Evolutionary conservation across 768 basidiomycete species (phyloP), one percentile per base, ranked within the genome.

Genomic region (Calocybe cyanea): DNA sequence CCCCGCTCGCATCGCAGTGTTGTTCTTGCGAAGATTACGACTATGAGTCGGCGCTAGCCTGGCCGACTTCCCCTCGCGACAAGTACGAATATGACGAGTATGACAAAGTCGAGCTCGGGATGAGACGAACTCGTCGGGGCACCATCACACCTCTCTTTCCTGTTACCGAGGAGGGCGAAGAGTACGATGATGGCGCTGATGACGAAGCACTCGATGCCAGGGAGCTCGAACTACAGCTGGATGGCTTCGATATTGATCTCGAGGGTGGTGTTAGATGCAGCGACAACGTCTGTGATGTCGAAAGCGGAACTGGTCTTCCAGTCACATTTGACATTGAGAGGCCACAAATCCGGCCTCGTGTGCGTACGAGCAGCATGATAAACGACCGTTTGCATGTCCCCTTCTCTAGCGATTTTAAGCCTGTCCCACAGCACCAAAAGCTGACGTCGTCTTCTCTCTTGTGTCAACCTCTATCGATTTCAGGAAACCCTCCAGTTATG

Each of bases 1-100:
- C 81, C 13, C 75, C 75, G 1, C 70, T 85, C 18, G 70, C 70
- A 4, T 57, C 56, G 43, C 57, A 58, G 40, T 57, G 57, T 21
- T 72, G 74, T 68, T 59, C 63, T 21, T 60, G 62, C 1, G 66
- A 69, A n/a, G 70, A 71, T n/a, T 60, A 54, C 30, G 66, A 61
- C 19, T 57, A 54, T 33, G 48, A 2, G 13, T 39, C 40, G 14
- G 49, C 42, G 10, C 36, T 43, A 20, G 19, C 17, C 14, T 15
- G 18, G 20, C 31, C 34, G 7, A 30, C 41, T 34, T n/a, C 33
- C 19, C 7, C 7, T 5, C 42, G 34, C 24, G 43, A 24, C 34
- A 43, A 41, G 30, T 20, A 38, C 31, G 50, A 54, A 43, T 52
- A 50, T 35, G 53, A 52, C 17, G 56, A 54, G n/a, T 57, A 50